A percentile compares a stretch with the other conserved stretches of the same genome.
These are phyloP conservation scores for Aegle marmelos DNA, from an alignment of 345 rosid species.

Conservation along the genomic window DNA sequence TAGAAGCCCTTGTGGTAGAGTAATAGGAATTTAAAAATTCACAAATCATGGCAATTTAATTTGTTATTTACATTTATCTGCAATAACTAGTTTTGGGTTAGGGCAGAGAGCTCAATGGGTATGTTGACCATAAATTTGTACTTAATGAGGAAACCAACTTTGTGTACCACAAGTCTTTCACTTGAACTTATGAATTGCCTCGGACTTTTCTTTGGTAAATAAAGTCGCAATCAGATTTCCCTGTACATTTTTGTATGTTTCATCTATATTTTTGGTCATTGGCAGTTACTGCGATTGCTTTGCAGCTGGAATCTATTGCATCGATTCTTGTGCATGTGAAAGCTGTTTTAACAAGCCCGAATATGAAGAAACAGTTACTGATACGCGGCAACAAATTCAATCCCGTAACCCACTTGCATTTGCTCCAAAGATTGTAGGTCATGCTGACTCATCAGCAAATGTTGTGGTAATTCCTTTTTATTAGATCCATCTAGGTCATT, in stretches of 20 bases:
- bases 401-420: slow-evolving; percentile 47
- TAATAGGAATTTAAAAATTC: background rate
- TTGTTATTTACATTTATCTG: background rate
- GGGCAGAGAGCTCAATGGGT: background rate
- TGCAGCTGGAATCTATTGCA: slow-evolving; percentile 37
- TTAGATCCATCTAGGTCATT: background rate
- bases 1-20: background rate
- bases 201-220: background rate
- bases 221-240: background rate
- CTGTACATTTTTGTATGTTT: background rate
- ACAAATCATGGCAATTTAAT: background rate
- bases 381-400: slow-evolving; percentile 30
- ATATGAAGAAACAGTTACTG: slow-evolving; percentile 36
- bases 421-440: slow-evolving; percentile 36
- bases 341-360: slow-evolving; percentile 39
- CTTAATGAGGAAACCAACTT: background rate
- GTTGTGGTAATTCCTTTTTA: slow-evolving; percentile 17
- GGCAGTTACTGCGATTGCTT: slow-evolving; percentile 50
- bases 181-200: background rate
- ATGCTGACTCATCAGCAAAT: slow-evolving; percentile 18
- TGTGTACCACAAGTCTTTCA: background rate
- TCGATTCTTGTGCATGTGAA: slow-evolving; percentile 34
- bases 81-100: background rate
- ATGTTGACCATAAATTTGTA: background rate
- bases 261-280: slow-evolving; percentile 14